Percentiles rank a stretch among this genome's conserved stretches.
These are phyloP conservation scores for Leccinum subtestaceum DNA, from an alignment of 768 basidiomycete genomes.

Conservation along the genomic window DNA sequence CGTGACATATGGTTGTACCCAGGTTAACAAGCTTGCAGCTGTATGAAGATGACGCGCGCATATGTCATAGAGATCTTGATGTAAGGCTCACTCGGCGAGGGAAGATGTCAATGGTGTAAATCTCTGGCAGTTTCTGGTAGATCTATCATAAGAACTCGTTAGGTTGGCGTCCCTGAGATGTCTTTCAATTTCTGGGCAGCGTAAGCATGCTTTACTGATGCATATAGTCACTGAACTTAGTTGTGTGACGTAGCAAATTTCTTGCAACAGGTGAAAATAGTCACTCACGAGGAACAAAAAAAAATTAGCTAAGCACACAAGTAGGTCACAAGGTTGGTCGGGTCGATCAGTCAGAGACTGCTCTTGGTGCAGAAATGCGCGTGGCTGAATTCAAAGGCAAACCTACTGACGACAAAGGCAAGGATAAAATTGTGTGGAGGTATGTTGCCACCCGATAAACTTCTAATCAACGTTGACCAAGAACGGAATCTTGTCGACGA, in stretches of 20 bases:
- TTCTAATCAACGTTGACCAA: neutral
- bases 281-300: too few relatives aligned
- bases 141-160: neutral
- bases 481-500: slow-evolving; percentile 92
- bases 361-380: slow-evolving; percentile 95
- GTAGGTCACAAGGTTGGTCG: slow-evolving; percentile 91
- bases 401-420: slow-evolving; percentile 48
- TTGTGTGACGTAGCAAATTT: slow-evolving; percentile 60
- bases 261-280: slow-evolving; percentile 51
- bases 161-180: slow-evolving; percentile 95
- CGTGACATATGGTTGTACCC: neutral
- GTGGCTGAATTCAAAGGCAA: slow-evolving; percentile 60
- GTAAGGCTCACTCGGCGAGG: slow-evolving; percentile 88
- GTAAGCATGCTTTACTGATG: slow-evolving; percentile 41
- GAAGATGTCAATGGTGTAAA: slow-evolving; percentile 93
- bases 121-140: neutral
- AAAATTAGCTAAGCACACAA: neutral
- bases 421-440: slow-evolving; percentile 89
- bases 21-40: slow-evolving; percentile 37
- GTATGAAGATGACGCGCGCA: slow-evolving; percentile 94
- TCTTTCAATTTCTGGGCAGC: slow-evolving; percentile 93
- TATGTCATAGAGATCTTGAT: slow-evolving; percentile 94
- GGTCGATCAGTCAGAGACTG: slow-evolving; percentile 96
- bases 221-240: slow-evolving; percentile 5
- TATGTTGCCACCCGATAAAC: slow-evolving; percentile 22